Evolutionary conservation across 2,329 filamentous ascomycete species (phyloP).

Genomic region (Mycosphaerella sp.): DNA sequence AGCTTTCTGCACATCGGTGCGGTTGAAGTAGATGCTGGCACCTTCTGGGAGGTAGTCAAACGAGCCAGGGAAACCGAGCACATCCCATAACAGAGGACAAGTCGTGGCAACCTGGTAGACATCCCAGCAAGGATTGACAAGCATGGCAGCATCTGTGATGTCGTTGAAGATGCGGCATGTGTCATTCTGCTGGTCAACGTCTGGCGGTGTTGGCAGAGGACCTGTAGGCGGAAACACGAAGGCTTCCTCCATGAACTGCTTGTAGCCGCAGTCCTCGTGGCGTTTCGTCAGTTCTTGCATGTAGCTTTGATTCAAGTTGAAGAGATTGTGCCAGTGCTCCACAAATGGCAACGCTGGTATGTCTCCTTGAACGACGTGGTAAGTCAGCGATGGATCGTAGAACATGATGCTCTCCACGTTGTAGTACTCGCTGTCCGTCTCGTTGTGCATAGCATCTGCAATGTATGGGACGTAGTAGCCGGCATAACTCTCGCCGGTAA

Average conservation of each 20-base stretch:
- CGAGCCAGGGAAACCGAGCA: conserved; percentile 62
- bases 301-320: conserved; percentile 58
- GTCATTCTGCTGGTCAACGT: conserved; percentile 37
- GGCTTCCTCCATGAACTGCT: conserved; percentile 53
- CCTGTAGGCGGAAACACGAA: conserved; percentile 63
- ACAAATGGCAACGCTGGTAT: conserved; percentile 53
- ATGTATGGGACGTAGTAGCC: conserved; percentile 58
- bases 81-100: conserved; percentile 64
- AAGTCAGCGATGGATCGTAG: conserved; percentile 62
- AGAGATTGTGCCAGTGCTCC: conserved; percentile 54
- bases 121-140: conserved; percentile 71
- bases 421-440: conserved; percentile 60
- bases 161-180: conserved; percentile 47
- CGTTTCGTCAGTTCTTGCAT: conserved; percentile 47
- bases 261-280: conserved; percentile 54
- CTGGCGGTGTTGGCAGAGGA: conserved; percentile 50
- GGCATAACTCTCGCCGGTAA: conserved; percentile 55
- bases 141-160: conserved; percentile 48
- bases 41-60: conserved; percentile 58
- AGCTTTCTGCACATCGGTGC: conserved; percentile 34
- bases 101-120: conserved; percentile 66
- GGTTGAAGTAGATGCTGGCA: conserved; percentile 45
- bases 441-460: conserved; percentile 63
- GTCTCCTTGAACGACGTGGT: conserved; percentile 46
- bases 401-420: conserved; percentile 63